phyloP scores from a whole-genome alignment of 108 stramenopile genomes.

The Skeletonema costatum region DNA sequence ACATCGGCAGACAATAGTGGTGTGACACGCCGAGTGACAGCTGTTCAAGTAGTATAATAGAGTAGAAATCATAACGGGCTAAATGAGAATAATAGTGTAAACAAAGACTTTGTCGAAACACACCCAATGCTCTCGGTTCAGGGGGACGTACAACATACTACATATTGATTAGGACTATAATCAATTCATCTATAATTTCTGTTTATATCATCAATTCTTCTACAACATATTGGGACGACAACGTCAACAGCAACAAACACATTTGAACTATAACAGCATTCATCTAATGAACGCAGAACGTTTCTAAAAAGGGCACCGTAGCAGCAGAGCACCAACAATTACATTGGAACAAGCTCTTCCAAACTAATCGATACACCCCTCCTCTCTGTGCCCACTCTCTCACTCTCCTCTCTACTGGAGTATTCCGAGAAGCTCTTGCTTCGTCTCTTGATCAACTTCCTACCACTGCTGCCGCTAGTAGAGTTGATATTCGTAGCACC shows the following conservation, averaged over 20 bases:
- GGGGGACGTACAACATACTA: no score
- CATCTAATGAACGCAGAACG: background rate
- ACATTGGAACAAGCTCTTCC: slow-evolving; percentile 6
- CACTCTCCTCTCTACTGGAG: background rate
- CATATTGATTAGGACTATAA: no score
- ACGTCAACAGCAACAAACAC: background rate
- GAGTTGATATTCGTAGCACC: slow-evolving; percentile 36
- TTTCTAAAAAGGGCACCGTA: background rate
- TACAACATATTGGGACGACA: background rate
- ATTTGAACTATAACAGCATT: background rate
- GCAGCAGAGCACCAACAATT: background rate
- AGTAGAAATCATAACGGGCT: background rate
- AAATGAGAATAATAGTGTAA: background rate
- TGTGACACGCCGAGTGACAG: background rate
- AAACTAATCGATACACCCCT: background rate
- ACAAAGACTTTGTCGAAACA: background rate
- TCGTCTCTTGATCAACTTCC: background rate
- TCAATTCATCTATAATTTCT: background rate
- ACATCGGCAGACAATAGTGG: background rate
- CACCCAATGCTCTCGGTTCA: background rate
- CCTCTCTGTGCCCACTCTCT: background rate
- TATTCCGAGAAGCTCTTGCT: slow-evolving; percentile 3
- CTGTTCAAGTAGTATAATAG: background rate
- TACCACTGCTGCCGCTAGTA: background rate
- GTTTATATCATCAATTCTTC: background rate